Conservation (phyloP, 768 basidiomycete species). For the Boletus patriciae region DNA sequence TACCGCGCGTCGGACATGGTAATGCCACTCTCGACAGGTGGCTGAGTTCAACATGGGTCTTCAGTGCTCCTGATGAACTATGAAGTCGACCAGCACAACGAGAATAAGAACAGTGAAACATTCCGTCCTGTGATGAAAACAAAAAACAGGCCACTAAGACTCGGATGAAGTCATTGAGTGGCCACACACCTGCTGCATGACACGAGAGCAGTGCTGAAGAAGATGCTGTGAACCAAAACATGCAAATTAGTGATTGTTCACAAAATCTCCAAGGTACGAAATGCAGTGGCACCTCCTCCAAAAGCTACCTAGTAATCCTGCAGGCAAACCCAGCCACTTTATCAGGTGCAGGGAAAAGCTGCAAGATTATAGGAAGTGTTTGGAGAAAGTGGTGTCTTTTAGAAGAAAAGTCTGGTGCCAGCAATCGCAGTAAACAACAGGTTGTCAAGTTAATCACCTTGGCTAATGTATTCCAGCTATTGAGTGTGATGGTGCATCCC, state of each 20-base stretch:
- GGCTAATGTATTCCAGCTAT: constrained; percentile 29
- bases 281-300: constrained; percentile 8
- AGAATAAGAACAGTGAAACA: constrained; percentile 25
- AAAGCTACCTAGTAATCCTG: constrained; percentile 22
- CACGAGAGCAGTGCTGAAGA: constrained; percentile 24
- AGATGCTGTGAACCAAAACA: constrained; percentile 23
- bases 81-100: constrained; percentile 32
- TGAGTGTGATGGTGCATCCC: constrained; percentile 24
- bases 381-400: background rate
- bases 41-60: constrained; percentile 31
- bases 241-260: constrained; percentile 9
- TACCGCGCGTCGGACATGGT: constrained; percentile 28
- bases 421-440: constrained; percentile 3
- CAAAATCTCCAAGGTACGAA: background rate
- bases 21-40: constrained; percentile 32
- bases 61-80: constrained; percentile 16
- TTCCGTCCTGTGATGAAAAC: constrained; percentile 22
- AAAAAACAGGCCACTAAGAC: background rate
- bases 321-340: constrained; percentile 13
- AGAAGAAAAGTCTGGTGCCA: constrained; percentile 5
- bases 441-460: constrained; percentile 27
- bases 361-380: constrained; percentile 11
- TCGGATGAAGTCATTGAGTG: background rate
- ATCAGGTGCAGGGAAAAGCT: constrained; percentile 12
- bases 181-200: constrained; percentile 12